These are phyloP conservation scores for Trichophyton verrucosum DNA, from an alignment of 2,329 filamentous ascomycete species.

Conservation along the genomic window DNA sequence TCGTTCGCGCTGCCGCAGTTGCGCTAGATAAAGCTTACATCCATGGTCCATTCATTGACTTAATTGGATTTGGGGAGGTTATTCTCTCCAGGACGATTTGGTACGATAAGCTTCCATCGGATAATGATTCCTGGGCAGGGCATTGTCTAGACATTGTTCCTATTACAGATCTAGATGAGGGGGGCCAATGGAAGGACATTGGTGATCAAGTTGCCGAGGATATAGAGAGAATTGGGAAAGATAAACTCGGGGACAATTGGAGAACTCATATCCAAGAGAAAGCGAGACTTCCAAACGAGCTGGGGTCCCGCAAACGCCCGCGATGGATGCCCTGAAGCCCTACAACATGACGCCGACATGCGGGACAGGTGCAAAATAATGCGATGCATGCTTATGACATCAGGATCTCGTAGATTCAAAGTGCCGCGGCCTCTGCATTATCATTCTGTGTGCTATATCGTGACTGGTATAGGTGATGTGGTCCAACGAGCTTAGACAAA, in stretches of 20 bases:
- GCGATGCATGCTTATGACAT: too few relatives aligned
- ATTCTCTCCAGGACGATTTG: conserved; percentile 20
- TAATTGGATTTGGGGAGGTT: conserved; percentile 21
- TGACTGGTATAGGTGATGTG: too few relatives aligned
- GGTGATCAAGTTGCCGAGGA: conserved; percentile 18
- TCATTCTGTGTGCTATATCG: too few relatives aligned
- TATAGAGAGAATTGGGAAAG: conserved; percentile 13
- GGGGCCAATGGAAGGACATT: conserved; percentile 18
- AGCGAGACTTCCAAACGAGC: too few relatives aligned
- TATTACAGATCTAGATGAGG: conserved; percentile 8
- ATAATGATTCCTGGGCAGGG: conserved; percentile 20
- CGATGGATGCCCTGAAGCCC: too few relatives aligned
- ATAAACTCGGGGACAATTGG: neutral
- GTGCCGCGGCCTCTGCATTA: too few relatives aligned
- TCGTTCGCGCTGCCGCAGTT: conserved; percentile 5
- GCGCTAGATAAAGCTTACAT: conserved; percentile 8
- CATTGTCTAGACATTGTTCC: conserved; percentile 22
- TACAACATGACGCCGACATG: too few relatives aligned
- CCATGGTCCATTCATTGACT: conserved; percentile 17
- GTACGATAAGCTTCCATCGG: conserved; percentile 15
- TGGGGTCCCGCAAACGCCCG: too few relatives aligned
- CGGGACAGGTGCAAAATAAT: too few relatives aligned
- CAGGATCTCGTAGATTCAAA: too few relatives aligned
- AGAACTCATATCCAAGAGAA: neutral
- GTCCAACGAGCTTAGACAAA: too few relatives aligned